These are phyloP conservation scores for Ceratobasidium theobromae DNA, from an alignment of 1,284 basidiomycete genomes.

Conservation along the genomic window DNA sequence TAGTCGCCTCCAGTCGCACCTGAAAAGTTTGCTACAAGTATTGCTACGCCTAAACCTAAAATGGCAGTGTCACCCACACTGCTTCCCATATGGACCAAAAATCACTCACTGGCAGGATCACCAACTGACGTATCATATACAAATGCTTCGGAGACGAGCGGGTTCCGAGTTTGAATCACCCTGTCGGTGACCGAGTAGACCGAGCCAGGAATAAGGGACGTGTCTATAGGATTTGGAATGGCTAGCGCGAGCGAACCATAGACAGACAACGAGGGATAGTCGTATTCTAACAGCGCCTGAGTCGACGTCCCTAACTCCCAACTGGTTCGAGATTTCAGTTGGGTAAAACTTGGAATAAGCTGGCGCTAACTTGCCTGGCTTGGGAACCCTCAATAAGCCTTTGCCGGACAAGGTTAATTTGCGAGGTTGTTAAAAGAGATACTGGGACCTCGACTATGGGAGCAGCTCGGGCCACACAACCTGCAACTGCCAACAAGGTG, in stretches of 20 bases:
- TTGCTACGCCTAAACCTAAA: conserved; percentile 34
- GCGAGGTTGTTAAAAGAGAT: not conserved
- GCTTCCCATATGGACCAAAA: not conserved
- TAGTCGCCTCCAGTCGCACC: conserved; percentile 32
- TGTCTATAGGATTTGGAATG: conserved; percentile 27
- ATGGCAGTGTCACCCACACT: not conserved
- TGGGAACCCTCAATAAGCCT: conserved; percentile 19
- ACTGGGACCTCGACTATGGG: conserved; percentile 15
- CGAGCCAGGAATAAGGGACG: conserved; percentile 16
- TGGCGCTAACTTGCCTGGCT: not conserved
- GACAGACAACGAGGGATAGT: conserved; percentile 30
- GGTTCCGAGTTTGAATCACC: conserved; percentile 25
- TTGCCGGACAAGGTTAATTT: conserved; percentile 19
- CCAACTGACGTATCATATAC: conserved; percentile 33
- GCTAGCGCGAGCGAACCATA: conserved; percentile 18
- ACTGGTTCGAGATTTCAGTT: not conserved
- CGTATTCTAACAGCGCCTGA: conserved; percentile 32
- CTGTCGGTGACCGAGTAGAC: conserved; percentile 32
- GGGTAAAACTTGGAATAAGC: not conserved
- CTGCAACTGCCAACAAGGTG: not conserved
- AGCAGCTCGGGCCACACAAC: not conserved
- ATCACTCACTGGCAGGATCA: conserved; percentile 33
- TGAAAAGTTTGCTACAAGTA: conserved; percentile 35
- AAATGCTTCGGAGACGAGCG: conserved; percentile 14
- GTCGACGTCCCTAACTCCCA: conserved; percentile 24